Conservation (phyloP, 1,139 yeast species). For the Fermentozyma sake region DNA sequence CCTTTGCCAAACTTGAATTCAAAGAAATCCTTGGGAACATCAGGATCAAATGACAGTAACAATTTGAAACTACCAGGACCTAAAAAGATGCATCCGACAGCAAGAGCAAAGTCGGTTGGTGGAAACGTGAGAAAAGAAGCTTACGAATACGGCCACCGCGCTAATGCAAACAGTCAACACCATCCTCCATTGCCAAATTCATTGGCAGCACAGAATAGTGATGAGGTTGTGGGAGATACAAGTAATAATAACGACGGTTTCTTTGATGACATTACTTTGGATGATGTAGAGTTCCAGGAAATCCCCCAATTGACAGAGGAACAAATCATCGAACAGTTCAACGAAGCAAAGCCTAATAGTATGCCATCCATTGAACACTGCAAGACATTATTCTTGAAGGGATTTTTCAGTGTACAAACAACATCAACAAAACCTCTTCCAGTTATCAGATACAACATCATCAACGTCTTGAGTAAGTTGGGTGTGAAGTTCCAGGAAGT, state of each 20-base stretch:
- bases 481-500: conserved; percentile 87
- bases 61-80: conserved; percentile 5
- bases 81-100: conserved; percentile 62
- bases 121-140: conserved; percentile 66
- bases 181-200: conserved; percentile 52
- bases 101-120: conserved; percentile 86
- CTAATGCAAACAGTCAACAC: conserved; percentile 27
- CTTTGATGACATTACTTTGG: conserved; percentile 65
- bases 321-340: conserved; percentile 62
- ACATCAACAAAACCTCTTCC: conserved; percentile 92
- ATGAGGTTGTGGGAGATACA: conserved; percentile 25
- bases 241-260: conserved; percentile 45
- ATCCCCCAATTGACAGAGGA: conserved; percentile 52
- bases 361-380: conserved; percentile 96
- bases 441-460: conserved; percentile 80
- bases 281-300: conserved; percentile 31
- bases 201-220: conserved; percentile 40
- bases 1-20: conserved; percentile 44
- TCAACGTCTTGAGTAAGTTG: conserved; percentile 68
- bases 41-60: conserved; percentile 3
- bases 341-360: conserved; percentile 65
- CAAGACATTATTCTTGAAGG: conserved; percentile 85
- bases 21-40: conserved; percentile 11
- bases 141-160: conserved; percentile 20
- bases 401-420: conserved; percentile 92